phyloP scores from a whole-genome alignment of 169 alveolate genomes.

The Plasmodium vinckei region DNA sequence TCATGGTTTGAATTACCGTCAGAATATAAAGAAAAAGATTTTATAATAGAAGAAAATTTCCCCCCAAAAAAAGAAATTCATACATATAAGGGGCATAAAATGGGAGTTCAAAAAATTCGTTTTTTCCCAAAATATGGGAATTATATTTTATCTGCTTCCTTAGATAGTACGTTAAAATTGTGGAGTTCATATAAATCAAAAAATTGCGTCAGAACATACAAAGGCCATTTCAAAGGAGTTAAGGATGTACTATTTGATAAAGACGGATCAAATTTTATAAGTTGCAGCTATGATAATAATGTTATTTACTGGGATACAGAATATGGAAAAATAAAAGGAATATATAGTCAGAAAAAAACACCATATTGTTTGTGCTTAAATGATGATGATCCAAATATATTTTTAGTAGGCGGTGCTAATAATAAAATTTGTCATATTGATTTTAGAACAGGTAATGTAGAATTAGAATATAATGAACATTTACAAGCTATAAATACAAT shows the following conservation, averaged over 20 bases:
- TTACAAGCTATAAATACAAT: conserved; percentile 94
- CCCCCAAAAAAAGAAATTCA: conserved; percentile 94
- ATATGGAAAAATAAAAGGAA: conserved; percentile 95
- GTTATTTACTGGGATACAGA: conserved; percentile 97
- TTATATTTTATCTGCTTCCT: conserved; percentile 92
- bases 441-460: conserved; percentile 90
- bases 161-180: conserved; percentile 94
- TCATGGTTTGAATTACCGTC: conserved; percentile 77
- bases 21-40: conserved; percentile 77
- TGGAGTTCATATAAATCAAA: conserved; percentile 95
- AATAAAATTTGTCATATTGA: conserved; percentile 94
- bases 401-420: conserved; percentile 95
- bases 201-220: conserved; percentile 94
- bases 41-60: conserved; percentile 72
- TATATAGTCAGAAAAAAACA: conserved; percentile 90
- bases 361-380: conserved; percentile 95
- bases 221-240: conserved; percentile 96
- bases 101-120: conserved; percentile 94
- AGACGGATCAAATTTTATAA: conserved; percentile 92
- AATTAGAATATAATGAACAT: conserved; percentile 95
- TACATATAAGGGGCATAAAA: conserved; percentile 94
- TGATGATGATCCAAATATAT: conserved; percentile 91
- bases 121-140: conserved; percentile 96
- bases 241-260: conserved; percentile 93
- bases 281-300: conserved; percentile 95